Percentiles rank a stretch among this genome's conserved stretches.
These are phyloP conservation scores for Aspergillus sp. DNA, from an alignment of 2,329 filamentous ascomycete genomes.

Conservation along the genomic window DNA sequence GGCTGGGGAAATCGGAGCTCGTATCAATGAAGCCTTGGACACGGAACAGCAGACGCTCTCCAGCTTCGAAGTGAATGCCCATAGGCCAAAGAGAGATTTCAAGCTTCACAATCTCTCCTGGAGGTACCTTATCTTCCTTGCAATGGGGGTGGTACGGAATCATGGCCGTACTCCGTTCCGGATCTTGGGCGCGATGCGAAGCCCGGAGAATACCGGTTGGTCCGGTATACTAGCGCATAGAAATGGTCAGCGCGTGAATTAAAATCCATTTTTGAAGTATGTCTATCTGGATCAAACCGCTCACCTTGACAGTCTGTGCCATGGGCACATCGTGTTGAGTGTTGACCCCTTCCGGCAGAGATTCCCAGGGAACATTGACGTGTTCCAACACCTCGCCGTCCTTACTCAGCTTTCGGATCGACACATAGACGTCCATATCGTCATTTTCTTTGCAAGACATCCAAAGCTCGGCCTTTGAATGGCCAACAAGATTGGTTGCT, in stretches of 20 bases:
- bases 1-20: neutral
- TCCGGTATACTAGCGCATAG: conserved; percentile 13
- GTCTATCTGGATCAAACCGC: conserved; percentile 20
- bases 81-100: conserved; percentile 46
- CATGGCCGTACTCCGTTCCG: conserved; percentile 23
- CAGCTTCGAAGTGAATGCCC: conserved; percentile 43
- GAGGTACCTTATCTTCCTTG: conserved; percentile 37
- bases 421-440: conserved; percentile 45
- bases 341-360: conserved; percentile 20
- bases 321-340: too few species aligned
- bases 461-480: conserved; percentile 45
- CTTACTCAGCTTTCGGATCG: conserved; percentile 43
- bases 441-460: conserved; percentile 41
- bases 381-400: conserved; percentile 41
- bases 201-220: conserved; percentile 31
- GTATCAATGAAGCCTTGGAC: conserved; percentile 6
- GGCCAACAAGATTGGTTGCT: conserved; percentile 39
- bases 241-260: too few species aligned
- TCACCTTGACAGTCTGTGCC: too few species aligned
- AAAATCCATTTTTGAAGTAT: too few species aligned
- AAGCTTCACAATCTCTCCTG: conserved; percentile 41
- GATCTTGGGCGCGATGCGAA: conserved; percentile 36
- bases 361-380: conserved; percentile 38
- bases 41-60: conserved; percentile 26
- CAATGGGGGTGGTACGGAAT: conserved; percentile 35